phyloP scores from a whole-genome alignment of 805 yeast species.

The Yamadazyma sp. region DNA sequence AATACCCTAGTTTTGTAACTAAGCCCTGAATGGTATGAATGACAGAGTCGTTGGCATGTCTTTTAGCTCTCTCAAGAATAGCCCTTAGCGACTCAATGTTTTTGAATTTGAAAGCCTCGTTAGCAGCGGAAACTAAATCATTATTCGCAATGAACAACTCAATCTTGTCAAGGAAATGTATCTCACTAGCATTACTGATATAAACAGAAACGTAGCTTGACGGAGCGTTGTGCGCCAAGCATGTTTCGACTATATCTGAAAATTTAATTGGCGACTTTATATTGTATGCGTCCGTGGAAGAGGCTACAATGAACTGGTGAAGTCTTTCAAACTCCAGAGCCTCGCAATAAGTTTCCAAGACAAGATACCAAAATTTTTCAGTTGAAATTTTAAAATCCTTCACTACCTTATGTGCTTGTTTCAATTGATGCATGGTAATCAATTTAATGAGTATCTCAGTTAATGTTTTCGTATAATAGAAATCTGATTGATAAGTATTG shows the following conservation, averaged over 20 bases:
- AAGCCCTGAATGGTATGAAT: conserved; percentile 19
- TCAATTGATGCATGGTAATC: conserved; percentile 37
- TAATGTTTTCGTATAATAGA: conserved; percentile 28
- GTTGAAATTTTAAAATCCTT: conserved; percentile 32
- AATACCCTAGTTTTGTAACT: conserved; percentile 29
- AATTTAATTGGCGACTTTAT: conserved; percentile 71
- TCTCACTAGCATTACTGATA: conserved; percentile 49
- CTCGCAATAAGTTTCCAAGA: conserved; percentile 29
- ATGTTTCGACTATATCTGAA: conserved; percentile 57
- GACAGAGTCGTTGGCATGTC: conserved; percentile 15
- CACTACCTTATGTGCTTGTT: conserved; percentile 30
- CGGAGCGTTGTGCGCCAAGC: conserved; percentile 51
- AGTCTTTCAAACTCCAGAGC: conserved; percentile 34
- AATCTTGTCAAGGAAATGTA: conserved; percentile 47
- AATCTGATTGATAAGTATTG: conserved; percentile 34
- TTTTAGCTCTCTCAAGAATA: conserved; percentile 22
- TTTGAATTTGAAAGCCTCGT: conserved; percentile 46
- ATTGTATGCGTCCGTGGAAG: conserved; percentile 23
- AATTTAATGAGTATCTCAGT: conserved; percentile 25
- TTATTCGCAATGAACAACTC: conserved; percentile 53
- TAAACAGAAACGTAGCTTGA: conserved; percentile 59
- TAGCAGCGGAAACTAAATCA: conserved; percentile 50
- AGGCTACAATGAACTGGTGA: conserved; percentile 28
- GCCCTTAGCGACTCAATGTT: conserved; percentile 35
- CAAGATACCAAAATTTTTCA: conserved; percentile 36